A percentile compares a stretch with the other conserved stretches of the same genome.
Evolutionary conservation across 192 early-diverging fungal species (phyloP).

Genomic region (Hyaloraphidium curvatum): DNA sequence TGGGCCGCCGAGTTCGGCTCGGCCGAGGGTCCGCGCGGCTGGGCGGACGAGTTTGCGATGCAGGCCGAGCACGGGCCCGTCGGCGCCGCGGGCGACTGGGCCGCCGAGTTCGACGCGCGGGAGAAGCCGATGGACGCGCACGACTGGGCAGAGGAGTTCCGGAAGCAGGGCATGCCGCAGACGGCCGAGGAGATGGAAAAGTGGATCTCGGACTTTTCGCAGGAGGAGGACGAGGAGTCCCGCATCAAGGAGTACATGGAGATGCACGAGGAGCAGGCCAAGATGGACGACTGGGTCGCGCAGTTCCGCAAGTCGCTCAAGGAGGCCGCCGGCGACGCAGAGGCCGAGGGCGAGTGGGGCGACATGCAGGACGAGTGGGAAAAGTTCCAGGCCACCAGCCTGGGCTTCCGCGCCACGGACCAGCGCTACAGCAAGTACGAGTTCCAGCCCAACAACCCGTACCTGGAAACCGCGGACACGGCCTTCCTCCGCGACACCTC

Average conservation of each 20-base stretch:
- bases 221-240: slow-evolving; percentile 31
- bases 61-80: too few species aligned
- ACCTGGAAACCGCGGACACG: slow-evolving; percentile 16
- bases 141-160: slow-evolving; percentile 29
- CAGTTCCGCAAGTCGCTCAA: slow-evolving; percentile 42
- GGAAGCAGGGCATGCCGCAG: too few species aligned
- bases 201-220: slow-evolving; percentile 19
- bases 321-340: too few species aligned
- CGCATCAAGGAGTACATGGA: too few species aligned
- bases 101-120: background rate
- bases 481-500: slow-evolving; percentile 10
- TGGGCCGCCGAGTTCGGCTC: slow-evolving; percentile 9
- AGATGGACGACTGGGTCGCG: slow-evolving; percentile 41
- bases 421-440: slow-evolving; percentile 45
- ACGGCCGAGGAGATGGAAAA: too few species aligned
- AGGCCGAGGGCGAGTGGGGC: slow-evolving; percentile 56
- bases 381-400: background rate
- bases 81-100: background rate
- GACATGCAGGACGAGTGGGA: slow-evolving; percentile 17
- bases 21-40: slow-evolving; percentile 7
- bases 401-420: slow-evolving; percentile 10
- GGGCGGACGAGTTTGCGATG: slow-evolving; percentile 58
- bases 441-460: slow-evolving; percentile 62
- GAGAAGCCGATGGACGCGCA: too few species aligned
- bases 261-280: slow-evolving; percentile 6